phyloP scores from a whole-genome alignment of 257 asterid genomes.

The Phtheirospermum japonicum region DNA sequence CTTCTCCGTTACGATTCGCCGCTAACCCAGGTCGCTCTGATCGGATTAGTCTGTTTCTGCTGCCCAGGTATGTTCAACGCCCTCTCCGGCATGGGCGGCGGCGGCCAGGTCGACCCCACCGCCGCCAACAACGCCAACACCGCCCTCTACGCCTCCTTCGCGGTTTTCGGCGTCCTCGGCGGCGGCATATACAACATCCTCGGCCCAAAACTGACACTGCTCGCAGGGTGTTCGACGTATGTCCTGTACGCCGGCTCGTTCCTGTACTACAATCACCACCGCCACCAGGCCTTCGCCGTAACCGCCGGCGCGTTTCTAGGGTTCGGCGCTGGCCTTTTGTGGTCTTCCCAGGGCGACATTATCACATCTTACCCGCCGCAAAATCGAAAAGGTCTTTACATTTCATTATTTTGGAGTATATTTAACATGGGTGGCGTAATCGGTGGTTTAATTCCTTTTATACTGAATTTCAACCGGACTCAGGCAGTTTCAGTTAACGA shows the following conservation, averaged over 20 bases:
- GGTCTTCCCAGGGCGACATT: constrained; percentile 93
- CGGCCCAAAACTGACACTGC: constrained; percentile 74
- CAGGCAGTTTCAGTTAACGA: constrained; percentile 76
- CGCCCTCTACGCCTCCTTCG: constrained; percentile 94
- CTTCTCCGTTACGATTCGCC: too few relatives aligned
- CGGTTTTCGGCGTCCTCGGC: constrained; percentile 76
- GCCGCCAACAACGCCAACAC: constrained; percentile 96
- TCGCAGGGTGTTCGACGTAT: constrained; percentile 78
- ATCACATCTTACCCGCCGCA: constrained; percentile 97
- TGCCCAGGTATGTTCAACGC: too few relatives aligned
- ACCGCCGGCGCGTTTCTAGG: constrained; percentile 86
- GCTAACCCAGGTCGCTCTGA: too few relatives aligned
- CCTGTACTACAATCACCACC: constrained; percentile 77
- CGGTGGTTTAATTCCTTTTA: constrained; percentile 81
- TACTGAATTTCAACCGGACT: constrained; percentile 45
- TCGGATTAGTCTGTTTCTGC: too few relatives aligned
- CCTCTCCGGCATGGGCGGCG: constrained; percentile 95
- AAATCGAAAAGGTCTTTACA: constrained; percentile 69
- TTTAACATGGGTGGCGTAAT: constrained; percentile 90
- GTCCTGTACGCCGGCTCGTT: constrained; percentile 78
- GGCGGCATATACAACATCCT: constrained; percentile 93
- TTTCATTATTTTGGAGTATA: constrained; percentile 86
- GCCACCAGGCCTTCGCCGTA: constrained; percentile 70
- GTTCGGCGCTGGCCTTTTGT: constrained; percentile 87
- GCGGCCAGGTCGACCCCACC: constrained; percentile 78